These are phyloP conservation scores for Protomyces inouyei DNA, from an alignment of 1,139 yeast species.

Conservation along the genomic window DNA sequence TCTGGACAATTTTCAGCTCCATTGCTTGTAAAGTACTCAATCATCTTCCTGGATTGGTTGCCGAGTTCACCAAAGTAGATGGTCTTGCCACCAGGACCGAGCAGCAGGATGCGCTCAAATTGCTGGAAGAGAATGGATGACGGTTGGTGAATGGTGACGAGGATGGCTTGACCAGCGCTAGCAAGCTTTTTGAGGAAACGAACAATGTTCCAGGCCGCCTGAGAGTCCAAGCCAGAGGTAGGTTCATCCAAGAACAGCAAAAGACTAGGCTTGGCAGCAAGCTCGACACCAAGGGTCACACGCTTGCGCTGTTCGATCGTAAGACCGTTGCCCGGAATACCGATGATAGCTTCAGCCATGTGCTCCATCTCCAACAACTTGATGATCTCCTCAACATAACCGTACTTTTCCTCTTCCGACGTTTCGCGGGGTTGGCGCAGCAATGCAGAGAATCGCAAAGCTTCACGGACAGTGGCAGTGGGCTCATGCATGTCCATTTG, in stretches of 20 bases:
- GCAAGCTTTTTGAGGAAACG: conserved; percentile 57
- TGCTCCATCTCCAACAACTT: conserved; percentile 65
- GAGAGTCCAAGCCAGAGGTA: conserved; percentile 78
- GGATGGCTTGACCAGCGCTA: conserved; percentile 60
- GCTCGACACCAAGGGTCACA: conserved; percentile 73
- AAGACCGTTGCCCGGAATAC: conserved; percentile 66
- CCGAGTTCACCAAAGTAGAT: conserved; percentile 81
- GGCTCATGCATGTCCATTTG: conserved; percentile 61
- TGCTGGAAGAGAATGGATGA: conserved; percentile 49
- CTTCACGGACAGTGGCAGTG: conserved; percentile 69
- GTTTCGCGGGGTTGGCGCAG: conserved; percentile 49
- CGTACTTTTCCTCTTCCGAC: conserved; percentile 37
- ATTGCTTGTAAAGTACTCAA: conserved; percentile 61
- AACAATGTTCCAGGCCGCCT: conserved; percentile 67
- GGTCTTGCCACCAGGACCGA: conserved; percentile 70
- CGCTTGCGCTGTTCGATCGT: conserved; percentile 85
- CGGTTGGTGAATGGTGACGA: conserved; percentile 82
- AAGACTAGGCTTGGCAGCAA: conserved; percentile 65
- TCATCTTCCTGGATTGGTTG: conserved; percentile 53
- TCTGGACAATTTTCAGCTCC: conserved; percentile 65
- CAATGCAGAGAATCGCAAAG: conserved; percentile 64
- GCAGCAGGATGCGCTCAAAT: conserved; percentile 66
- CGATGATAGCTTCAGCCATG: conserved; percentile 72
- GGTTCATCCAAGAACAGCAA: conserved; percentile 71
- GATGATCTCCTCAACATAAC: conserved; percentile 53